Evolutionary conservation across 2,329 filamentous ascomycete genomes (phyloP).

Genomic region (Fusarium staphyleae): DNA sequence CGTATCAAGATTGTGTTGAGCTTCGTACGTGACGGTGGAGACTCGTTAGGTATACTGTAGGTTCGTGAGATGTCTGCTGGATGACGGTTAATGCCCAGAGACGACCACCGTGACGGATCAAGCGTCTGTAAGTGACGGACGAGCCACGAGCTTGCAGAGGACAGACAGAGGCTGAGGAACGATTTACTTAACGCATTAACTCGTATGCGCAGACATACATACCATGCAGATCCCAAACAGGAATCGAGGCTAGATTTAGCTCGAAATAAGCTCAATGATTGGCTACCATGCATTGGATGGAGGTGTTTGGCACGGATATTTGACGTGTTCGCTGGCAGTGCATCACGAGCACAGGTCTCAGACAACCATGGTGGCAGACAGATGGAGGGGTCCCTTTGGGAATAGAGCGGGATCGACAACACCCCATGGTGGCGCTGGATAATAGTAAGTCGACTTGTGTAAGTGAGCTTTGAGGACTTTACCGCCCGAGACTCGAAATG

Average conservation of each 20-base stretch:
- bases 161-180: conserved; percentile 30
- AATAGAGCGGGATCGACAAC: conserved; percentile 36
- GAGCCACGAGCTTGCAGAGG: conserved; percentile 16
- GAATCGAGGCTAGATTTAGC: conserved; percentile 33
- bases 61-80: background rate
- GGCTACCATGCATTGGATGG: conserved; percentile 21
- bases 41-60: conserved; percentile 3
- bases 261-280: conserved; percentile 23
- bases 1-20: conserved; percentile 3
- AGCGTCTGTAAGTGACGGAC: conserved; percentile 10
- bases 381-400: conserved; percentile 24
- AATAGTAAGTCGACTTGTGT: too few relatives aligned
- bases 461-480: conserved; percentile 30
- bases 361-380: conserved; percentile 30
- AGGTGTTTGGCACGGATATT: conserved; percentile 27
- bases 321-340: conserved; percentile 44
- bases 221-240: conserved; percentile 36
- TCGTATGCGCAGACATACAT: conserved; percentile 33
- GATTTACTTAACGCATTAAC: conserved; percentile 29
- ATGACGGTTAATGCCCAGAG: conserved; percentile 1
- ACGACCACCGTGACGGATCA: conserved; percentile 16
- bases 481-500: conserved; percentile 27
- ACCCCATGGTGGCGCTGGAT: too few relatives aligned
- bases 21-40: background rate
- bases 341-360: conserved; percentile 41